Evolutionary conservation across 495 filamentous ascomycete genomes (phyloP).

Genomic region (Bathelium albidoporum): DNA sequence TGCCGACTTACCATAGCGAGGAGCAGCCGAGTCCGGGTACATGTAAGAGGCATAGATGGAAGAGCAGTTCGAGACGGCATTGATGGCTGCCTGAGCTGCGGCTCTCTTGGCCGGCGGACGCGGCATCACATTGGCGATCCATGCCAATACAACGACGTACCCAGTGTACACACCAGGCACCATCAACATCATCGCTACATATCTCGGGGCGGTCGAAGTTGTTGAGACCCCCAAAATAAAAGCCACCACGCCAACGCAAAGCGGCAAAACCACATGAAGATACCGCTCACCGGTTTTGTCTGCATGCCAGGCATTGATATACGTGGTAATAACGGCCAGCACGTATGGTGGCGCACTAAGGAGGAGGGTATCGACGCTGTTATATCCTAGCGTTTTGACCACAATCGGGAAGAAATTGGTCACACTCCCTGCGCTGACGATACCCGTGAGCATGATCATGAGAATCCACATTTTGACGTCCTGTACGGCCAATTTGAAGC

Average conservation of each 20-base stretch:
- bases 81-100: constrained; percentile 70
- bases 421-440: constrained; percentile 11
- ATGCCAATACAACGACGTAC: constrained; percentile 64
- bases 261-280: constrained; percentile 60
- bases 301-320: constrained; percentile 66
- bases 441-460: constrained; percentile 51
- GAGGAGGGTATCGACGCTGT: constrained; percentile 57
- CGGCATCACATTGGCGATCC: constrained; percentile 71
- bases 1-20: constrained; percentile 32
- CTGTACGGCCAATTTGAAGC: constrained; percentile 56
- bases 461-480: constrained; percentile 67
- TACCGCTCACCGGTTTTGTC: constrained; percentile 72
- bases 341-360: constrained; percentile 56
- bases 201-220: constrained; percentile 52
- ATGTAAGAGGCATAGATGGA: constrained; percentile 69
- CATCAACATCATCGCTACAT: constrained; percentile 82
- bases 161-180: constrained; percentile 51
- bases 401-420: constrained; percentile 75
- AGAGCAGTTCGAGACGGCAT: constrained; percentile 64
- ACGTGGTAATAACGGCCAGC: constrained; percentile 58
- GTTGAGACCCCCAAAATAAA: constrained; percentile 71
- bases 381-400: constrained; percentile 61
- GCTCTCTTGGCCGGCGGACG: constrained; percentile 79
- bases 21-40: constrained; percentile 46
- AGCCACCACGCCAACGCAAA: constrained; percentile 57